Evolutionary conservation across 352 stramenopile genomes (phyloP), one percentile per base, ranked within the genome.

Genomic region (Paralagenidium karlingii): DNA sequence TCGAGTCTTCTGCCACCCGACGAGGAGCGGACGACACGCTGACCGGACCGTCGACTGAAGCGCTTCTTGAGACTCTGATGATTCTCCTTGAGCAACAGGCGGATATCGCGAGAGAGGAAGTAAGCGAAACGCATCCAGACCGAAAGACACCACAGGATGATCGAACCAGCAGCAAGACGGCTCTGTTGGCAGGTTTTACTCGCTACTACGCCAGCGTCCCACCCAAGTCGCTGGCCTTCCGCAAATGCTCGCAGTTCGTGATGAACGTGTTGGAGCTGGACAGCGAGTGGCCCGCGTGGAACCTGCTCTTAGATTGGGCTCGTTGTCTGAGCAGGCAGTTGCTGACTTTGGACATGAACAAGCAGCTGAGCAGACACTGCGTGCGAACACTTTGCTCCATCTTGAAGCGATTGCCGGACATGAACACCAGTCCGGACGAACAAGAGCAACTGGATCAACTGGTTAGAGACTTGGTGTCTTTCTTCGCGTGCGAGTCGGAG

Each of bases 401-500:
- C 24, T 58, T 89, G 28, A 85, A 86, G 46, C 76, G 82, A 31
- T 56, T 89, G 5, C 76, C 76, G n/a, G n/a, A n/a, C n/a, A n/a
- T n/a, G n/a, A n/a, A n/a, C n/a, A n/a, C n/a, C n/a, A n/a, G n/a
- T n/a, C n/a, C n/a, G n/a, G n/a, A n/a, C n/a, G 47, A 34, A 8
- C 55, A 59, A 18, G 63, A 68, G 10, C 51, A 64, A 15, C 68
- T 80, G 49, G 60, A 82, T 22, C 45, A 41, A 9, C 60, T 85
- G 37, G 44, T 88, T 26, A 45, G 21, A 3, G 77, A 83, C 46
- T 28, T 88, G 13, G 62, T 76, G 5, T 41, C 38, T 15, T 85
- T 88, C 37, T 88, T 85, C 43, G 49, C 5, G 47, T 59, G 49
- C 38, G 40, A 19, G 46, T 49, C 42, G 39, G 50, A 34, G 44